These are phyloP conservation scores for Choiromyces venosus DNA, from an alignment of 495 filamentous ascomycete genomes.

Conservation along the genomic window DNA sequence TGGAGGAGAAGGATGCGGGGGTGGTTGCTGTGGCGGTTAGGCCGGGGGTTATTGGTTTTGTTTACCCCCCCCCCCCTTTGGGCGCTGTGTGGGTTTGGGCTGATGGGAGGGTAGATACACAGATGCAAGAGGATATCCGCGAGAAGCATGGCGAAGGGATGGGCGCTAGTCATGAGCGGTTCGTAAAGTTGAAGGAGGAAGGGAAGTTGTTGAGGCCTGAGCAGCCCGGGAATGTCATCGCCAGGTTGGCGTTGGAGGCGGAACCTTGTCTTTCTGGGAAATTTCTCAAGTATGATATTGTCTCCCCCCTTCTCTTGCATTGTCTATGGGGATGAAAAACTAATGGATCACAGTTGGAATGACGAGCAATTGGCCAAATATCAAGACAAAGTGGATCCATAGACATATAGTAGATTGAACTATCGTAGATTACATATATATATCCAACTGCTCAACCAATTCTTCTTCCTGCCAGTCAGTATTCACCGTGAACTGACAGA, in stretches of 20 bases:
- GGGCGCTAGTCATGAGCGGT: slow-evolving; percentile 61
- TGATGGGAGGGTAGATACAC: slow-evolving; percentile 62
- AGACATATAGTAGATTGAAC: slow-evolving; percentile 16
- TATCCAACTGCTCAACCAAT: neutral
- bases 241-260: slow-evolving; percentile 57
- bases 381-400: slow-evolving; percentile 47
- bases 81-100: neutral
- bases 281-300: slow-evolving; percentile 56
- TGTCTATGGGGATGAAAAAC: slow-evolving; percentile 28
- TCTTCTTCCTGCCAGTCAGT: slow-evolving; percentile 18
- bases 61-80: neutral
- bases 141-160: slow-evolving; percentile 62
- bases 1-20: slow-evolving; percentile 73
- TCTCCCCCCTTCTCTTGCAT: neutral
- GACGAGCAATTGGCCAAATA: slow-evolving; percentile 59
- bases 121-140: slow-evolving; percentile 82
- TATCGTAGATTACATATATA: neutral
- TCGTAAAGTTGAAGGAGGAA: slow-evolving; percentile 58
- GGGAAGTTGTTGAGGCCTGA: slow-evolving; percentile 73
- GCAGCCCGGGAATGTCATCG: slow-evolving; percentile 80
- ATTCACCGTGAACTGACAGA: neutral
- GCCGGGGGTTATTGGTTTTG: slow-evolving; percentile 58
- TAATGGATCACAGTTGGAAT: slow-evolving; percentile 63
- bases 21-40: slow-evolving; percentile 58
- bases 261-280: slow-evolving; percentile 64